Evolutionary conservation across 805 yeast genomes (phyloP), one percentile per base, ranked within the genome.

Genomic region (Candida pini): DNA sequence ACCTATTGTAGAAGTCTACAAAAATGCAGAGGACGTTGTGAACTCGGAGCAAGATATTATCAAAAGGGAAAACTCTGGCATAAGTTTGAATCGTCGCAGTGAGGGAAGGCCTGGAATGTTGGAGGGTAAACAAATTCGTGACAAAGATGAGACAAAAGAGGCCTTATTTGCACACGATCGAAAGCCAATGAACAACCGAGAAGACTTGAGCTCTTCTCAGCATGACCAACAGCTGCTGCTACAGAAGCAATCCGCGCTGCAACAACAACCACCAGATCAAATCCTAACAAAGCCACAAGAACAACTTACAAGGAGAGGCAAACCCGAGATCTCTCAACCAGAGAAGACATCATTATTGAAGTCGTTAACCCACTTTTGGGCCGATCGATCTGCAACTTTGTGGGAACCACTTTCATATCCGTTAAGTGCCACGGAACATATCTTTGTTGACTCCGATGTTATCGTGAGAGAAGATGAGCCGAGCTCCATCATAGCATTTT

Each of bases 391-490:
- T 1, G 92, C 97, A 1, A 81, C 94, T 2, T 69, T 92, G 15
- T 94, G 97, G 97, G 88, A 85, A 45, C 95, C 96, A 0, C 64
- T 92, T 22, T 81, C 75, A 14, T 89, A 88, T 58, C 96, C 97
- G 2, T 66, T 89, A 35, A 70, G 63, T 26, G 71, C 88, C 0
- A 71, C 81, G 0, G 97, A 92, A 53, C 97, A 92, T 55, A 76
- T 90, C 1, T 92, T 92, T 64, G 87, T 86, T 14, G 97, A 94
- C 53, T 85, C 95, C 6, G 87, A 85, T 56, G 95, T 92, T 15
- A 80, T 92, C 38, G 90, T 92, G 8, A 66, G 98, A 33, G 99
- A 92, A 50, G 96, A 87, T 56, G 99, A 92, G 54, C 98, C 97
- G 8, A 82, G 94, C 48, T 89, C 97, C 0, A 62, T 92, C 40